These are phyloP conservation scores for Pyrenochaeta sp. DNA, from an alignment of 2,329 filamentous ascomycete species.

Conservation along the genomic window DNA sequence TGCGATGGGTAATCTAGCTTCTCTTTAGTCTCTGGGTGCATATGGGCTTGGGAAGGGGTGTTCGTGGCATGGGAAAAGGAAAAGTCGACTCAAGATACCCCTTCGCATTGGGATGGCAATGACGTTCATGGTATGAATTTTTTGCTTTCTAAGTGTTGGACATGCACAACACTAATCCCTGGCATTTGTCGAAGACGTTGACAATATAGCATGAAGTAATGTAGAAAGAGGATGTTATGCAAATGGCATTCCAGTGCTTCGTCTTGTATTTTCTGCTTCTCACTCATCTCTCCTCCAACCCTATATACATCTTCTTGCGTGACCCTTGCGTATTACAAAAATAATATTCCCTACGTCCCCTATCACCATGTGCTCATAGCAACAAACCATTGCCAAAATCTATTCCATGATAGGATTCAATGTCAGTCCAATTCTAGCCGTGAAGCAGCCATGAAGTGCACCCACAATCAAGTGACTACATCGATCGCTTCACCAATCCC, in stretches of 20 bases:
- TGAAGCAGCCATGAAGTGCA: too few relatives aligned
- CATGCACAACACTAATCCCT: neutral
- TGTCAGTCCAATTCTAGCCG: too few relatives aligned
- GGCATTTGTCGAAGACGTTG: neutral
- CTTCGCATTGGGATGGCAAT: neutral
- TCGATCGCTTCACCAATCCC: too few relatives aligned
- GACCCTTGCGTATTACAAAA: too few relatives aligned
- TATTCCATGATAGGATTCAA: too few relatives aligned
- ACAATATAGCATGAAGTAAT: neutral
- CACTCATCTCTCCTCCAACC: too few relatives aligned
- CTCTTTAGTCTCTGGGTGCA: neutral
- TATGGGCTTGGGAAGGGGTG: constrained; percentile 10
- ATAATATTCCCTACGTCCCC: too few relatives aligned
- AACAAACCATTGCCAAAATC: too few relatives aligned
- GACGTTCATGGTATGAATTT: neutral
- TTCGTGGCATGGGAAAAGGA: constrained; percentile 10
- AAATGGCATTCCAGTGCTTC: neutral
- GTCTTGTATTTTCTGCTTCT: too few relatives aligned
- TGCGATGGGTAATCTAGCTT: neutral
- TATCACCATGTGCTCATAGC: too few relatives aligned
- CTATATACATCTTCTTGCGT: too few relatives aligned
- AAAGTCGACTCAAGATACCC: constrained; percentile 22
- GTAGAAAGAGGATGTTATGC: neutral
- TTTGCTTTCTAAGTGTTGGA: neutral
- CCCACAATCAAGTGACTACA: too few relatives aligned